A percentile compares a stretch with the other conserved stretches of the same genome.
phyloP scores from a whole-genome alignment of 1,284 basidiomycete genomes.

The Sporisorium scitamineum region DNA sequence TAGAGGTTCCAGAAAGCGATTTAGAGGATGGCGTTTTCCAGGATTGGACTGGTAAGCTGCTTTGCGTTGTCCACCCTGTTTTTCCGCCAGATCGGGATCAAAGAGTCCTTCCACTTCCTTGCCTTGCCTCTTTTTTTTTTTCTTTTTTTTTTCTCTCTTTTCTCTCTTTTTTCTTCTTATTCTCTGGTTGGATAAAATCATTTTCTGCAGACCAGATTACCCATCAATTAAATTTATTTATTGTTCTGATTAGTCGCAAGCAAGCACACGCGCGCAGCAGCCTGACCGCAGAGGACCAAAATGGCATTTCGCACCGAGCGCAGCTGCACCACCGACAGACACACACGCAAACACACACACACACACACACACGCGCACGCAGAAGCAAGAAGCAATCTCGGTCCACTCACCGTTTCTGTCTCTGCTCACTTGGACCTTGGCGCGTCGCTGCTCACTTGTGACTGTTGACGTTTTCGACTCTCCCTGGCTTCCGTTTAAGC shows the following conservation, averaged over 20 bases:
- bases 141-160: no score
- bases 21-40: not conserved
- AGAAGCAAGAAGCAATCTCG: not conserved
- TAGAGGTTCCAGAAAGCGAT: not conserved
- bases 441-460: constrained; percentile 1
- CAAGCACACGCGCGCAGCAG: constrained; percentile 6
- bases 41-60: not conserved
- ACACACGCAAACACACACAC: not conserved
- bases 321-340: constrained; percentile 9
- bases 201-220: no score
- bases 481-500: not conserved
- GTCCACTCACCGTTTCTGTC: not conserved
- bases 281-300: no score
- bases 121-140: no score
- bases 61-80: no score
- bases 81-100: not conserved
- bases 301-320: no score
- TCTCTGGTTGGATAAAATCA: not conserved
- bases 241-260: not conserved
- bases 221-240: not conserved
- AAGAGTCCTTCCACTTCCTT: no score
- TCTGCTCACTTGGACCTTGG: no score
- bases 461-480: constrained; percentile 5
- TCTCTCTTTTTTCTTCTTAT: no score
- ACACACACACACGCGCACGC: no score